Conservation (phyloP, 78 protist genomes). For the Dictyostelium intermedium region DNA sequence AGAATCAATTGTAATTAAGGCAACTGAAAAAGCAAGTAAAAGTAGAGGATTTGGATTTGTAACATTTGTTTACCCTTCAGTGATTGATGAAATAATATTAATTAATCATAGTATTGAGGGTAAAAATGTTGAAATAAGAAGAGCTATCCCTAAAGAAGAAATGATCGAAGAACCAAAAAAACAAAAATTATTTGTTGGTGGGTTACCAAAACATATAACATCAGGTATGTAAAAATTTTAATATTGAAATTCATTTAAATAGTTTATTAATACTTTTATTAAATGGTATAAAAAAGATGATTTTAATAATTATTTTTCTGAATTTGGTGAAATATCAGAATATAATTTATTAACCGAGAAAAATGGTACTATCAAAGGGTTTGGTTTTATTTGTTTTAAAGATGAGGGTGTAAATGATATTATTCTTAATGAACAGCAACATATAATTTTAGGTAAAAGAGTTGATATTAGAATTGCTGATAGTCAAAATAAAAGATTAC, state of each 20-base stretch:
- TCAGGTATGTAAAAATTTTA: neutral
- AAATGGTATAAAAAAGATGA: neutral
- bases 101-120: conserved; percentile 43
- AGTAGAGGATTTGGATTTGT: conserved; percentile 80
- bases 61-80: conserved; percentile 23
- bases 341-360: conserved; percentile 36
- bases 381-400: conserved; percentile 46
- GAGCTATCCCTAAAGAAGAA: conserved; percentile 76
- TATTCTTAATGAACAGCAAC: conserved; percentile 25
- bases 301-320: conserved; percentile 44
- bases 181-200: conserved; percentile 70
- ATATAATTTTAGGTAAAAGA: conserved; percentile 22
- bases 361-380: conserved; percentile 54
- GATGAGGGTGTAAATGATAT: conserved; percentile 17
- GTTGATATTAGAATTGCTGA: conserved; percentile 77
- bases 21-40: conserved; percentile 40
- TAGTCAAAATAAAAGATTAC: conserved; percentile 3
- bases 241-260: neutral
- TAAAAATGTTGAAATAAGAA: conserved; percentile 50
- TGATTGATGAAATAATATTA: conserved; percentile 7
- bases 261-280: neutral
- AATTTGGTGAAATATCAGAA: conserved; percentile 43
- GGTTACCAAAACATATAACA: conserved; percentile 38
- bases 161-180: conserved; percentile 36
- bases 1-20: conserved; percentile 48